phyloP scores from a whole-genome alignment of 208 protist species.

The Leishmania arabica region DNA sequence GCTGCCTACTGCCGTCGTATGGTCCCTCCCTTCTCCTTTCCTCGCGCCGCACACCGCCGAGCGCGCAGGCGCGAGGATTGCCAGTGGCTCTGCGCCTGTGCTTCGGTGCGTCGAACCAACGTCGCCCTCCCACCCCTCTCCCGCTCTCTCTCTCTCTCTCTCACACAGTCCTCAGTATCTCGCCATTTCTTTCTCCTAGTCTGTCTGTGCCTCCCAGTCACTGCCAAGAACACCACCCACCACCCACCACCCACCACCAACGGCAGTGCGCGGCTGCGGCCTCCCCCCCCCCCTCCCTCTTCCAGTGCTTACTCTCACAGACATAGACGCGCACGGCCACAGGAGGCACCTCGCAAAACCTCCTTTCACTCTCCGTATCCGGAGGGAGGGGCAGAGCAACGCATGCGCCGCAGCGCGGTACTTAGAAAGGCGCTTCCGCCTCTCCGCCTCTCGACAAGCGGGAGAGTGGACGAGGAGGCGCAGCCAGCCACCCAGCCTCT shows the following conservation, averaged over 20 bases:
- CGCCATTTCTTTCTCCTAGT: background rate
- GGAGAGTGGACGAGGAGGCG: conserved; percentile 3
- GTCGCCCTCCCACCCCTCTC: background rate
- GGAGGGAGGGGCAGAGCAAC: background rate
- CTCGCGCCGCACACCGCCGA: background rate
- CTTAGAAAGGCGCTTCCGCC: background rate
- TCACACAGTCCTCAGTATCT: background rate
- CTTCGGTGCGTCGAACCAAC: background rate
- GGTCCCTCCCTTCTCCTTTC: too few relatives aligned
- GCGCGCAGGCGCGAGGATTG: background rate
- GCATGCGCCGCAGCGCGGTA: conserved; percentile 4
- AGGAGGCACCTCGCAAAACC: background rate
- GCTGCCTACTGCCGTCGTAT: background rate
- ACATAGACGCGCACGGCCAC: background rate
- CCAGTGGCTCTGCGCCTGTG: background rate
- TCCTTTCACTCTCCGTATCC: background rate
- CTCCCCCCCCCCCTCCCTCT: background rate
- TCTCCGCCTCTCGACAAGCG: background rate
- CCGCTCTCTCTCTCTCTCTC: background rate
- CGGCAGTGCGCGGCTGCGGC: background rate
- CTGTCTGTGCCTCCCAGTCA: background rate
- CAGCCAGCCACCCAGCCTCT: background rate
- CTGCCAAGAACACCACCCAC: background rate
- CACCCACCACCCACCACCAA: background rate
- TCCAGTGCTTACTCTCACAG: background rate